Evolutionary conservation across 495 filamentous ascomycete species (phyloP).

Genomic region (Echria macrotheca): DNA sequence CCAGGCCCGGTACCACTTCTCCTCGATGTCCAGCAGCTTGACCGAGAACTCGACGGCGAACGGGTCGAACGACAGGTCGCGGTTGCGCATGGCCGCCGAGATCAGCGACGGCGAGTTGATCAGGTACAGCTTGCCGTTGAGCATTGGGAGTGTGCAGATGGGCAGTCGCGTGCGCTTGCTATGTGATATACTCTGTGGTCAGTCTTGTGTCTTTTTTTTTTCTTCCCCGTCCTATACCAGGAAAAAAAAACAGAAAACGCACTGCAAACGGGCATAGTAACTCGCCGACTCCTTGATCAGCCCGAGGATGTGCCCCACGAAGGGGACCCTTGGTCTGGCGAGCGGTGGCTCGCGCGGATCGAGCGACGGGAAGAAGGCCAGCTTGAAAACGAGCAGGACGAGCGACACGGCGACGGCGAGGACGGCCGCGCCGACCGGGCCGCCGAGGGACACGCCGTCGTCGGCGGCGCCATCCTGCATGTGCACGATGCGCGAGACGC

Average conservation of each 20-base stretch:
- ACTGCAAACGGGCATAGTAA: slow-evolving; percentile 14
- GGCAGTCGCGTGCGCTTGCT: slow-evolving; percentile 20
- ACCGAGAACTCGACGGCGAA: slow-evolving; percentile 8
- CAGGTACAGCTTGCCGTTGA: slow-evolving; percentile 15
- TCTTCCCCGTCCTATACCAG: no score
- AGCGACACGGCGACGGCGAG: slow-evolving; percentile 16
- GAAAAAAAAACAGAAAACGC: no score
- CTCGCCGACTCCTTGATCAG: slow-evolving; percentile 1
- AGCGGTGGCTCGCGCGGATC: slow-evolving; percentile 21
- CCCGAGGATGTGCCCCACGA: slow-evolving; percentile 19
- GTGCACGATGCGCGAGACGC: neutral
- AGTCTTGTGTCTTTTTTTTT: no score
- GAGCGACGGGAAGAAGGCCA: slow-evolving; percentile 8
- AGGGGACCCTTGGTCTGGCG: slow-evolving; percentile 12
- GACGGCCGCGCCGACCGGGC: neutral
- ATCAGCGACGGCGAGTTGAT: slow-evolving; percentile 14
- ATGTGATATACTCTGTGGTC: no score
- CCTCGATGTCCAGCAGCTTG: neutral
- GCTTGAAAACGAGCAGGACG: slow-evolving; percentile 9
- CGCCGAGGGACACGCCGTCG: no score
- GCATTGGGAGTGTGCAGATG: slow-evolving; percentile 37
- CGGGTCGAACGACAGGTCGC: slow-evolving; percentile 11
- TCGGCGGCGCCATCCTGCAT: no score
- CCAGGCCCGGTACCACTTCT: neutral
- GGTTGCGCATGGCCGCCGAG: slow-evolving; percentile 11